Evolutionary conservation across 352 stramenopile species (phyloP).

Genomic region (Pythium phragmitis): DNA sequence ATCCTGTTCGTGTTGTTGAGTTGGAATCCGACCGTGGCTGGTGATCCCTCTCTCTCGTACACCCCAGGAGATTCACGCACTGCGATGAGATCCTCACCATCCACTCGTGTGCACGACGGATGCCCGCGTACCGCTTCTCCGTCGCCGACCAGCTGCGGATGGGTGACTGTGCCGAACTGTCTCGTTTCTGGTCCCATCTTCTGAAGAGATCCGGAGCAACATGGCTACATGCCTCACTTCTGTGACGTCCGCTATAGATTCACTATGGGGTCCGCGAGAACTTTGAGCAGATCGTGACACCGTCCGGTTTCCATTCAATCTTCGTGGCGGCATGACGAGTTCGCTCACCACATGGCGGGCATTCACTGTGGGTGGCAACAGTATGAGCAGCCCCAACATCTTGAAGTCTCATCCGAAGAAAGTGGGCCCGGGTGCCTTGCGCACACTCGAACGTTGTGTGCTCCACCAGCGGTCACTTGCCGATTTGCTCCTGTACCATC

Average conservation of each 20-base stretch:
- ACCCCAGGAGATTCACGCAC: too few species aligned
- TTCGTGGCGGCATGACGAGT: neutral
- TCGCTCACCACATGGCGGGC: neutral
- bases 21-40: too few species aligned
- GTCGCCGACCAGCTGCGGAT: slow-evolving; percentile 8
- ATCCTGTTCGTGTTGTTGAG: too few species aligned
- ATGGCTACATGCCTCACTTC: slow-evolving; percentile 23
- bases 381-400: neutral
- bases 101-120: neutral
- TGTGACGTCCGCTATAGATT: slow-evolving; percentile 12
- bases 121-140: slow-evolving; percentile 2
- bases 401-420: neutral
- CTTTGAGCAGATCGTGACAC: neutral
- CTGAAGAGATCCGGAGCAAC: neutral
- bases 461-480: too few species aligned
- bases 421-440: neutral
- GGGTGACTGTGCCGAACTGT: neutral
- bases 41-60: too few species aligned
- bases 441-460: too few species aligned
- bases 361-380: too few species aligned
- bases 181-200: slow-evolving; percentile 5
- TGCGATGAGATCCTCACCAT: too few species aligned
- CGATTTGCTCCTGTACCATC: too few species aligned
- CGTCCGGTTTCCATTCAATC: neutral
- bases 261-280: slow-evolving; percentile 7